Evolutionary conservation across 352 stramenopile species (phyloP).

Genomic region (Peronospora destructor): DNA sequence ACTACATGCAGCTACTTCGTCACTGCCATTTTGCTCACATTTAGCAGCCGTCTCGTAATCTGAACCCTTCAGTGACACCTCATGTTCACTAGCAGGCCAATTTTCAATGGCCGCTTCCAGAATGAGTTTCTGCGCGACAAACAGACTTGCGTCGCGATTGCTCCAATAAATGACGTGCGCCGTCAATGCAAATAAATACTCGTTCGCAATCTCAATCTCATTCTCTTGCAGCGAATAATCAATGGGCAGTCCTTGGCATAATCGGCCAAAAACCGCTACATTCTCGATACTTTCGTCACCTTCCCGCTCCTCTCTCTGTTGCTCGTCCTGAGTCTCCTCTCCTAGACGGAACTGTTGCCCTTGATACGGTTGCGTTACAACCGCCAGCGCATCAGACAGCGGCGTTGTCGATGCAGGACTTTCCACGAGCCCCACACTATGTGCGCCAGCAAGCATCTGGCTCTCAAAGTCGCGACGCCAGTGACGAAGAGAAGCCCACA

Average conservation of each 20-base stretch:
- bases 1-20: conserved; percentile 1
- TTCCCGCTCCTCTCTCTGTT: conserved; percentile 24
- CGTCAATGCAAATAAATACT: conserved; percentile 90
- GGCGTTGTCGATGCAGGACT: conserved; percentile 26
- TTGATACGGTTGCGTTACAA: conserved; percentile 24
- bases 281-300: conserved; percentile 38
- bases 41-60: neutral
- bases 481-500: conserved; percentile 69
- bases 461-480: conserved; percentile 73
- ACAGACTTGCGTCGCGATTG: conserved; percentile 88
- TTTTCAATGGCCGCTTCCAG: conserved; percentile 51
- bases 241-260: conserved; percentile 68
- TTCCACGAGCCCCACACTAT: conserved; percentile 71
- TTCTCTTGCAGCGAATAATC: conserved; percentile 91
- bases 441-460: conserved; percentile 59
- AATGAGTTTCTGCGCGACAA: conserved; percentile 86
- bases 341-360: conserved; percentile 12
- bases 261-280: conserved; percentile 44
- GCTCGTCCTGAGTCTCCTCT: conserved; percentile 14
- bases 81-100: conserved; percentile 9
- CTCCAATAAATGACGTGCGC: conserved; percentile 90
- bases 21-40: conserved; percentile 1
- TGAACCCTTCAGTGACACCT: conserved; percentile 2
- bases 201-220: conserved; percentile 91
- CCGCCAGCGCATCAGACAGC: conserved; percentile 27